Base-by-base conservation (phyloP, 805 yeast species). In the Candida nemodendra region DNA sequence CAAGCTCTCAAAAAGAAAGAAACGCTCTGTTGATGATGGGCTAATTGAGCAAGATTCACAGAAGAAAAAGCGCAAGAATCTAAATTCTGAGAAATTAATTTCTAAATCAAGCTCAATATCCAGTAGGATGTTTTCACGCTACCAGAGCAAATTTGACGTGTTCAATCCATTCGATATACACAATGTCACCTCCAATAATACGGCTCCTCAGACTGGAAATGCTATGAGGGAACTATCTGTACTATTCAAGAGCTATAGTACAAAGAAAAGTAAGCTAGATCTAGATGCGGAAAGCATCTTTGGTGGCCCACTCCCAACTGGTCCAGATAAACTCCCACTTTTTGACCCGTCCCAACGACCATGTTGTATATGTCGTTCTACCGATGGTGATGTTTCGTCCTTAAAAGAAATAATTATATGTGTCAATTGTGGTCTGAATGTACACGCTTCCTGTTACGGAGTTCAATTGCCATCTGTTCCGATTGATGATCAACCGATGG, bases 361-460 rank as follows among this genome's bases (percentile, higher is more conserved):
- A 9, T 84, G 93, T 54, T 72, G 79, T 31, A 76, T 84, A 0
- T 84, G 93, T 49, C 60, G 72, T 4, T 36, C 48, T 4, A 22
- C 22, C 6, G 32, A 36, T 4, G 54, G 40, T 9, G 42, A 36
- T 17, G 38, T 26, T 4, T 70, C 66, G 9, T 54, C 60, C 4
- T 41, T 56, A 1, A 48, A 64, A 3, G 72, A 69, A 25, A 65
- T 75, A 49, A 48, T 83, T 8, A 61, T 69, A 1, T 88, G 96
- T 57, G 53, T 67, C 2, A 65, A 69, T 19, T 89, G 96, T 65
- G 84, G 84, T 0, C 61, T 86, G 22, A 70, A 69, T 38, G 87
- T 81, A 2, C 96, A 89, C 56, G 66, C 74, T 3, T 58, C 72
- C 0, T 89, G 96, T 52, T 81, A 80, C 53, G 95, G 95, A 0